Conservation (phyloP, 768 basidiomycete genomes). For the Mycena haematopus region DNA sequence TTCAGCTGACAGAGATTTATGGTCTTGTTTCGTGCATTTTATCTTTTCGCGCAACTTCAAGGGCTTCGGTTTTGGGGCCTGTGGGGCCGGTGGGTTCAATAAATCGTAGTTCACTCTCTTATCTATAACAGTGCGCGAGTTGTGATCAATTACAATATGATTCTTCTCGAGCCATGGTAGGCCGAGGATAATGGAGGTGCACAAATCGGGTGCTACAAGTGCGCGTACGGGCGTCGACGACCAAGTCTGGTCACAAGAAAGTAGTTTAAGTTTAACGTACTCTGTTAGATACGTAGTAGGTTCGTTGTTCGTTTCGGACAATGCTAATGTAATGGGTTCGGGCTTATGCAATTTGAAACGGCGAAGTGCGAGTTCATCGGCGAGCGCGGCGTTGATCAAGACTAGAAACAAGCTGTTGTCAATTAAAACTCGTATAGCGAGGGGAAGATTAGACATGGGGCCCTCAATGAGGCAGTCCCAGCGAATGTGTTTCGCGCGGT, state of each 20-base stretch:
- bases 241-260: not conserved
- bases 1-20: too few species aligned
- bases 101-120: not conserved
- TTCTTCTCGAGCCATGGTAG: not conserved
- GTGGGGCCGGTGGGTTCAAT: too few species aligned
- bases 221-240: not conserved
- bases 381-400: not conserved
- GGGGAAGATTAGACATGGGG: not conserved
- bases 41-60: too few species aligned
- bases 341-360: not conserved
- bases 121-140: not conserved
- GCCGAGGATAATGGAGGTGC: not conserved
- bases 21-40: too few species aligned
- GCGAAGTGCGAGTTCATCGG: not conserved
- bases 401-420: conserved; percentile 15
- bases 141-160: conserved; percentile 8
- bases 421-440: not conserved
- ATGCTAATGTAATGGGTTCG: not conserved
- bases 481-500: not conserved
- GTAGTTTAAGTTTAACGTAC: conserved; percentile 25
- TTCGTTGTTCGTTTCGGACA: not conserved
- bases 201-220: not conserved
- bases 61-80: not conserved
- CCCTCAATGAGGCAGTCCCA: conserved; percentile 16
- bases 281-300: conserved; percentile 26